Evolutionary conservation across 306 rosid species (phyloP).

Genomic region (Quercus wislizeni): DNA sequence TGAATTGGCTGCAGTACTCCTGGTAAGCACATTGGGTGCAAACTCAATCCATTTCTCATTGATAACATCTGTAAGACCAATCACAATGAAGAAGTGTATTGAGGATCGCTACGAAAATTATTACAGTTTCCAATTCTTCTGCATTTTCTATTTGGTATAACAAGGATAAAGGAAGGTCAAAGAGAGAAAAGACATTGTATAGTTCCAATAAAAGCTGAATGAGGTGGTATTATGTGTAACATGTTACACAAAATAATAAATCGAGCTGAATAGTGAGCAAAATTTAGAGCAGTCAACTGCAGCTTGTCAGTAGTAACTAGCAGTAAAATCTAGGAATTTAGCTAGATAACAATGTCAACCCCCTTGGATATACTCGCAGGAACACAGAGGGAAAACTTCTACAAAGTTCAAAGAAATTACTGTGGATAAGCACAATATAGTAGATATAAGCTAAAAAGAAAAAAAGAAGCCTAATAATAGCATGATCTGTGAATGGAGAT

Average conservation of each 20-base stretch:
- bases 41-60: conserved; percentile 80
- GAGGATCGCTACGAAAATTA: background rate
- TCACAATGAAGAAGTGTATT: background rate
- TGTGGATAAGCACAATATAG: background rate
- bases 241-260: too few species aligned
- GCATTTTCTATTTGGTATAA: background rate
- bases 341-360: background rate
- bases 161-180: background rate
- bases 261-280: too few species aligned
- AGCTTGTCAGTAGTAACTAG: background rate
- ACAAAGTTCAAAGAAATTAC: background rate
- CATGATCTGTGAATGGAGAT: too few species aligned
- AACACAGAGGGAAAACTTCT: background rate
- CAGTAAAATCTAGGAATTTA: background rate
- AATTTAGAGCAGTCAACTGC: background rate
- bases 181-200: background rate
- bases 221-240: too few species aligned
- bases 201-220: too few species aligned
- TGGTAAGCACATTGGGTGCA: conserved; percentile 79
- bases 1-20: conserved; percentile 53
- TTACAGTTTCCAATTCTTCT: background rate
- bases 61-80: conserved; percentile 72
- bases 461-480: background rate
- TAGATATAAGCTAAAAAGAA: background rate
- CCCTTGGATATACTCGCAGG: background rate